phyloP scores from a whole-genome alignment of 805 yeast species.

The Metschnikowia henanensis region DNA sequence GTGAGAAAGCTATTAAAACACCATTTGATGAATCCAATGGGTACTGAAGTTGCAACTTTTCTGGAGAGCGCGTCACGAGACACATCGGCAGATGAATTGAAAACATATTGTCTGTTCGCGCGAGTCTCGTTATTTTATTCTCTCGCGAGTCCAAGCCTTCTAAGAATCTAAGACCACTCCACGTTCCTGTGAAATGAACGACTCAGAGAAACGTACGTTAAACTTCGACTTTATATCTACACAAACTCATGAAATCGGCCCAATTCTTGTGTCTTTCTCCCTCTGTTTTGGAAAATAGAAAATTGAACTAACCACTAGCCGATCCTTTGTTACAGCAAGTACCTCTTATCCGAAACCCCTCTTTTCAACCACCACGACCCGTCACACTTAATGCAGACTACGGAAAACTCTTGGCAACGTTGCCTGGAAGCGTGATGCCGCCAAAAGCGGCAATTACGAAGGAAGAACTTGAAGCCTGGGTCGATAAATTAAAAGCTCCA shows the following conservation, averaged over 20 bases:
- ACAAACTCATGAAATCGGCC: neutral
- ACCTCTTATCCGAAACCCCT: conserved; percentile 55
- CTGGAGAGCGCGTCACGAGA: too few relatives aligned
- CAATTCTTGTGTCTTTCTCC: neutral
- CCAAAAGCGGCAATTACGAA: conserved; percentile 33
- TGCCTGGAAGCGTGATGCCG: conserved; percentile 35
- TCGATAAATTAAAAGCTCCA: conserved; percentile 20
- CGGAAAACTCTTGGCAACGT: conserved; percentile 34
- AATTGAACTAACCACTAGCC: conserved; percentile 26
- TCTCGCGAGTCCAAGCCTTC: neutral
- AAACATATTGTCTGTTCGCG: too few relatives aligned
- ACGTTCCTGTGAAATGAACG: too few relatives aligned
- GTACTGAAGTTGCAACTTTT: too few relatives aligned
- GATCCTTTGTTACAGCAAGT: conserved; percentile 52
- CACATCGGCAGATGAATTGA: too few relatives aligned
- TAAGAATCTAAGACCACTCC: too few relatives aligned
- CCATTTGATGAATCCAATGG: too few relatives aligned
- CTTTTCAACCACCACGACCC: conserved; percentile 53
- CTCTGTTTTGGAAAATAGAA: neutral
- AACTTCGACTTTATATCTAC: too few relatives aligned
- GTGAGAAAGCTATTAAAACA: too few relatives aligned
- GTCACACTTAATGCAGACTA: conserved; percentile 53
- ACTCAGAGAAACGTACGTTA: conserved; percentile 22
- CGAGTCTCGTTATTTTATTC: neutral
- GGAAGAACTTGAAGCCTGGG: conserved; percentile 31